Conservation (phyloP, 306 rosid species). For the Cucumis cinereus region DNA sequence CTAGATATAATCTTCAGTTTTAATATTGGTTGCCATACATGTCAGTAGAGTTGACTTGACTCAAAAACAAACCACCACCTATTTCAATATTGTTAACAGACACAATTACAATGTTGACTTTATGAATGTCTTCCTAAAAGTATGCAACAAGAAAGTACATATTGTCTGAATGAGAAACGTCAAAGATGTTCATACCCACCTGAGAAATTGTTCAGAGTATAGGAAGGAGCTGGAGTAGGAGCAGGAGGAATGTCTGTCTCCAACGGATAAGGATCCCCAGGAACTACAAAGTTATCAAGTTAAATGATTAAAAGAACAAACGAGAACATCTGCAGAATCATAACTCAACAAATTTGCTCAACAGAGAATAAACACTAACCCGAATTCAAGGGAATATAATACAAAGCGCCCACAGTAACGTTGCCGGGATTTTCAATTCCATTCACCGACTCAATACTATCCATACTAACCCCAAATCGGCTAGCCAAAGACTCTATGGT, state of each 20-base stretch:
- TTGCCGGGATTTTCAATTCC: slow-evolving; percentile 68
- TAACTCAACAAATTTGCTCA: background rate
- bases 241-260: slow-evolving; percentile 37
- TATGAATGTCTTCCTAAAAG: background rate
- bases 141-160: background rate
- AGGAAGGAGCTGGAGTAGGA: slow-evolving; percentile 54
- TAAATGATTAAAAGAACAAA: background rate
- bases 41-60: background rate
- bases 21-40: background rate
- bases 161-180: background rate
- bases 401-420: slow-evolving; percentile 71
- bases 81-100: background rate
- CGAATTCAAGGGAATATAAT: slow-evolving; percentile 81
- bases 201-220: slow-evolving; percentile 29
- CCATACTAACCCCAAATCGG: slow-evolving; percentile 95
- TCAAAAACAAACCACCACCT: background rate
- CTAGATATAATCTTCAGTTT: background rate
- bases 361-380: slow-evolving; percentile 35
- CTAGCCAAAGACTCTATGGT: slow-evolving; percentile 69
- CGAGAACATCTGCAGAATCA: background rate
- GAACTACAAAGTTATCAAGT: slow-evolving; percentile 36
- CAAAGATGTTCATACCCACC: slow-evolving; percentile 23
- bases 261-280: slow-evolving; percentile 81
- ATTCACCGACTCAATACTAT: slow-evolving; percentile 70
- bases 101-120: slow-evolving; percentile 4